Evolutionary conservation across 2,329 filamentous ascomycete species (phyloP).

Genomic region (Mycosphaerella arachidis): DNA sequence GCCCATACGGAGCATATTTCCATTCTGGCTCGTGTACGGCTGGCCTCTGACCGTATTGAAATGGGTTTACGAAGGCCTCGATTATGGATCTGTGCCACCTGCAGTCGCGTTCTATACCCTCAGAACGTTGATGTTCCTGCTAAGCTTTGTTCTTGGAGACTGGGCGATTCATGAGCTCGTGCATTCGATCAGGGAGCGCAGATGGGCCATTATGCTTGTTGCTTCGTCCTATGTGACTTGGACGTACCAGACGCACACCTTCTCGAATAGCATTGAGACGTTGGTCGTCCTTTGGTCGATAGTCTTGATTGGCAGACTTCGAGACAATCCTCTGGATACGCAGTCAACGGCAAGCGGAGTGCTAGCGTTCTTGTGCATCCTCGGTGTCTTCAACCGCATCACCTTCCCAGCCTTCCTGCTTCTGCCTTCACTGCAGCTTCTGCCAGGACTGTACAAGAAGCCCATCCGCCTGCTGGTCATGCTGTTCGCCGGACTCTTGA

Average conservation of each 20-base stretch:
- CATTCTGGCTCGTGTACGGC: slow-evolving; percentile 92
- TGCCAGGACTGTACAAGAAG: slow-evolving; percentile 82
- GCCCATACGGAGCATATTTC: slow-evolving; percentile 93
- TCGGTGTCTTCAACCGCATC: slow-evolving; percentile 92
- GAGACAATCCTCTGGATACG: slow-evolving; percentile 71
- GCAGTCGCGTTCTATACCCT: slow-evolving; percentile 84
- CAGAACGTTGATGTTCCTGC: slow-evolving; percentile 82
- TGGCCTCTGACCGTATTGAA: slow-evolving; percentile 87
- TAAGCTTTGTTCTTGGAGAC: slow-evolving; percentile 95
- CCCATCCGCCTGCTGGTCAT: slow-evolving; percentile 46
- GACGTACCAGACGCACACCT: slow-evolving; percentile 97
- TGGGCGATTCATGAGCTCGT: slow-evolving; percentile 95
- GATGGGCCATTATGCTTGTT: slow-evolving; percentile 73
- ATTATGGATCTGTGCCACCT: slow-evolving; percentile 74
- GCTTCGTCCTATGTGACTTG: slow-evolving; percentile 97
- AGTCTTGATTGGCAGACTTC: slow-evolving; percentile 83
- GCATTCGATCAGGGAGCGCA: slow-evolving; percentile 65
- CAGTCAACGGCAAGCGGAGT: slow-evolving; percentile 71
- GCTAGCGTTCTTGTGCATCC: slow-evolving; percentile 74
- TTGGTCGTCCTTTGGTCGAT: slow-evolving; percentile 88
- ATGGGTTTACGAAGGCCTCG: slow-evolving; percentile 87
- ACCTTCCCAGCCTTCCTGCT: slow-evolving; percentile 92
- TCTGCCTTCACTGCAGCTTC: slow-evolving; percentile 73
- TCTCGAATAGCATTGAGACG: slow-evolving; percentile 96
- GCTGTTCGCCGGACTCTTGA: slow-evolving; percentile 60